Conservation (phyloP, 352 stramenopile genomes). For the Phytophthora nicotianae region DNA sequence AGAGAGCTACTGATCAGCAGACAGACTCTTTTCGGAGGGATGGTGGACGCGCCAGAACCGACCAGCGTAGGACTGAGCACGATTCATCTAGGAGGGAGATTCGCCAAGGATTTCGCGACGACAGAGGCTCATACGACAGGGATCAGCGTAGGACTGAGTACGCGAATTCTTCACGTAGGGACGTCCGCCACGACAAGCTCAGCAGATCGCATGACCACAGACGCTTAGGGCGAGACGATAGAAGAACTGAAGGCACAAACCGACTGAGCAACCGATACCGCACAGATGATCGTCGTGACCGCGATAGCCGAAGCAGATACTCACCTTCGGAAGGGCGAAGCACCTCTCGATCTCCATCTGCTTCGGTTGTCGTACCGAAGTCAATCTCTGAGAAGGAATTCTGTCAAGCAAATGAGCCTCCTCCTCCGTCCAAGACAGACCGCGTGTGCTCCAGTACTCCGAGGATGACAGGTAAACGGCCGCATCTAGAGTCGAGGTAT, state of each 20-base stretch:
- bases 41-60: conserved; percentile 11
- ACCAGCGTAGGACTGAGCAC: conserved; percentile 5
- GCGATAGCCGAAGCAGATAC: conserved; percentile 11
- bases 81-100: conserved; percentile 13
- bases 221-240: conserved; percentile 10
- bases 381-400: conserved; percentile 67
- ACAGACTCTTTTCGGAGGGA: conserved; percentile 13
- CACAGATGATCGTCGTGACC: conserved; percentile 21
- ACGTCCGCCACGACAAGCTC: conserved; percentile 14
- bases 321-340: conserved; percentile 4
- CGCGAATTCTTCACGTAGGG: conserved; percentile 7
- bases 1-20: conserved; percentile 14
- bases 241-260: conserved; percentile 11
- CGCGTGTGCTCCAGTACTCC: conserved; percentile 16
- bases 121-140: conserved; percentile 14
- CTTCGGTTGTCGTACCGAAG: conserved; percentile 14
- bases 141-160: conserved; percentile 9
- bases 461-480: conserved; percentile 25
- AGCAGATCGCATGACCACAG: conserved; percentile 19
- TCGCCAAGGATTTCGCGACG: conserved; percentile 17
- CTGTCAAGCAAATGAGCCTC: conserved; percentile 54
- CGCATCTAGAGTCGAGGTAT: conserved; percentile 25
- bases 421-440: conserved; percentile 19
- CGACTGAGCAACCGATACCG: conserved; percentile 12
- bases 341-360: conserved; percentile 14